Base-by-base conservation (phyloP, 2,329 filamentous ascomycete genomes). In the Golovinomyces cichoracearum region DNA sequence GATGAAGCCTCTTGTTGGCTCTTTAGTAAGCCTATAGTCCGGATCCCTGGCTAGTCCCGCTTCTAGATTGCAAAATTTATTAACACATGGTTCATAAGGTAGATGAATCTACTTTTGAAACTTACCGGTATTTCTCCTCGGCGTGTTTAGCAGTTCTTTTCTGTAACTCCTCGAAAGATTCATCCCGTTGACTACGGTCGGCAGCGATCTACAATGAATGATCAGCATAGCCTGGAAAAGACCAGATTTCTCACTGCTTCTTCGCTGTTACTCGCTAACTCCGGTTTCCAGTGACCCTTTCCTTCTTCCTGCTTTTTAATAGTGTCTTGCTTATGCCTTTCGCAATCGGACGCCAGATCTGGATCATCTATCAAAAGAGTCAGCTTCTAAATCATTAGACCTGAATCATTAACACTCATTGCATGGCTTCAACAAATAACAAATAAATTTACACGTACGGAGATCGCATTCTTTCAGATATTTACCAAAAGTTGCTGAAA, bases 231-330 rank as follows among this genome's bases (percentile, higher is more conserved):
- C 5, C 12, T 21, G 29, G 29, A 33, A 33, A 12, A 21, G n/a
- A 12, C 21, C 15, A 19, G 13, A 10, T 21, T 17, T 22, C 70
- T 54, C 64, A 90, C 69, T 56, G 74, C 74, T 62, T 82, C 80
- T 67, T 92, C 83, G 63, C 78, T 82, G 63, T 83, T 75, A 46
- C 76, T 81, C 2, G 83, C 82, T 46, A 92, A 68, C 61, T 80
- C 76, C 21, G 78, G 69, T 65, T 81, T 80, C 83, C 83, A 90
- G 60, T 83, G 71, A 48, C 70, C 78, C 61, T 74, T 70, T 52
- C 81, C 82, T 35, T 71, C 64, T 62, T 78, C 74, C 51, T 83
- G 72, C 67, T 86, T 85, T 53, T 69, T 51, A 40, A 79, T 64
- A 22, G 68, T 67, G 57, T 78, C 73, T 49, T 70, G 62, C 65